Evolutionary conservation across 192 early-diverging fungal species (phyloP), one percentile per base, ranked within the genome.

Genomic region (Coemansia sp.): DNA sequence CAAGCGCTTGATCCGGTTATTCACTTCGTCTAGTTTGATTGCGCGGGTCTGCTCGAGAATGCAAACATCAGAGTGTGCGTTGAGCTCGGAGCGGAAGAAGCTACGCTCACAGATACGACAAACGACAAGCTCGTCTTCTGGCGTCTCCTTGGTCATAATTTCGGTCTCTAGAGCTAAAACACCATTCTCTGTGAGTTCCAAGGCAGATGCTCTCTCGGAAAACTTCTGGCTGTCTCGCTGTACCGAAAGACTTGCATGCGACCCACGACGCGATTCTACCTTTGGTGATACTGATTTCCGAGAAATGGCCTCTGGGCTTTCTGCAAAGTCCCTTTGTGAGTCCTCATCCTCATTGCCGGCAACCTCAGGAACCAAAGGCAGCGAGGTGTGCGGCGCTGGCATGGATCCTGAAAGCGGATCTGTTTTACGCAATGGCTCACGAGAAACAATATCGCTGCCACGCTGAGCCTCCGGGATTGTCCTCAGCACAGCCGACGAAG

Each of bases 41-140:
- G 86, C 87, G 66, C 70, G 88, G 56, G 87, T 92, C 63, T 88
- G 91, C 68, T 86, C 87, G 18, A 89, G 85, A 39, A 84, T 84
- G 70, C 94, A 96, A 18, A 88, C 80, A 49, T 92, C 91, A 7
- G 91, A 89, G 68, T 96, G 94, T 39, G 83, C 82, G 31, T 91
- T 89, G 45, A 95, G 78, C 30, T 86, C 84, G 15, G 79, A 63
- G 2, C 87, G 75, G 34, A 81, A 67, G 21, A 95, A 86, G 43
- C 82, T 81, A 31, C 92, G 91, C 70, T 96, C 94, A 58, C 94
- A 96, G 56, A 96, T 92, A 18, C 94, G 81, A 55, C 94, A 96
- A 4, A 95, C 75, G 12, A 94, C 87, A 48, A 74, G 15, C 52
- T 72, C 73, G 33, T 63, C 62, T 15, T 61, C 68, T 7, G 74